Percentiles rank a stretch among this genome's conserved stretches.
Evolutionary conservation across 2,329 filamentous ascomycete species (phyloP).

Genomic region (Zymoseptoria tritici): DNA sequence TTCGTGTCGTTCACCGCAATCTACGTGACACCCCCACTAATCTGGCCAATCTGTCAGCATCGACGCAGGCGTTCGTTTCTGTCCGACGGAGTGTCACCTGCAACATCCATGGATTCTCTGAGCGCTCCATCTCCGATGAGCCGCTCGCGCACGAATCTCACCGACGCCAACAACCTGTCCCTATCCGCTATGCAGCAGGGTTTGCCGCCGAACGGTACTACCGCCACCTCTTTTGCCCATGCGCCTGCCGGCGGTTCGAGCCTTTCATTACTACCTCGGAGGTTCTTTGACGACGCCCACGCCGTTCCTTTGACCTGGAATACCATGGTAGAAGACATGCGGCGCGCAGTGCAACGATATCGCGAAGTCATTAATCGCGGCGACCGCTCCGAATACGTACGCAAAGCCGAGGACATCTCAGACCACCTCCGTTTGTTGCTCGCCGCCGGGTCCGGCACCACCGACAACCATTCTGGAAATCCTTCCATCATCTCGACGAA

Average conservation of each 20-base stretch:
- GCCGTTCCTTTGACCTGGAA: conserved; percentile 81
- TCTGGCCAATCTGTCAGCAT: conserved; percentile 36
- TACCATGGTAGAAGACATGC: conserved; percentile 85
- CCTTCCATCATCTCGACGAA: conserved; percentile 99
- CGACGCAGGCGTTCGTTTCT: conserved; percentile 59
- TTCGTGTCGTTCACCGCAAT: conserved; percentile 11
- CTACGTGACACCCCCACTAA: conserved; percentile 22
- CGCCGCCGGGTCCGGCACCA: conserved; percentile 93
- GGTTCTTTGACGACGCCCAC: conserved; percentile 85
- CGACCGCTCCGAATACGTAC: conserved; percentile 83
- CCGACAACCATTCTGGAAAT: conserved; percentile 96
- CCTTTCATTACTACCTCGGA: conserved; percentile 56
- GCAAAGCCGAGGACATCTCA: conserved; percentile 93
- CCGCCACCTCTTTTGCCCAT: conserved; percentile 49
- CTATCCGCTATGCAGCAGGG: conserved; percentile 38
- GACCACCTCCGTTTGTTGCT: conserved; percentile 88
- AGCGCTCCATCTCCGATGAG: conserved; percentile 58
- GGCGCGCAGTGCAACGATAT: conserved; percentile 80
- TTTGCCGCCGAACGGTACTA: conserved; percentile 44
- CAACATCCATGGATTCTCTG: conserved; percentile 86
- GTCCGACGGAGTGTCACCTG: conserved; percentile 69
- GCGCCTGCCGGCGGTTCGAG: conserved; percentile 31
- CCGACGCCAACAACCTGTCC: conserved; percentile 40
- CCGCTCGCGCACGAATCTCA: conserved; percentile 50
- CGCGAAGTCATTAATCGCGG: conserved; percentile 79